phyloP scores from a whole-genome alignment of 345 rosid species.

The Geranium rotundifolium region DNA sequence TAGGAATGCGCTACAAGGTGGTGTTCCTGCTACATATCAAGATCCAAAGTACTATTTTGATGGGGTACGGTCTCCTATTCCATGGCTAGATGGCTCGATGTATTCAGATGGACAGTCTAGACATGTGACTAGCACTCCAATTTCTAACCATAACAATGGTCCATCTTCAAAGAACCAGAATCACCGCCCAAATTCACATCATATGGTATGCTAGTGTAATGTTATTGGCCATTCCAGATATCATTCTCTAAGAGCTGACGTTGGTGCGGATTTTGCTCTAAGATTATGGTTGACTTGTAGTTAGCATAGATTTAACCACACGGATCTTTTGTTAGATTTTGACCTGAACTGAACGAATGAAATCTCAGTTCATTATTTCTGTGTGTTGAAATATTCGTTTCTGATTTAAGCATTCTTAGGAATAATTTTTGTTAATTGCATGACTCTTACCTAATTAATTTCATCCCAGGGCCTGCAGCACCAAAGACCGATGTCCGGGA shows the following conservation, averaged over 20 bases:
- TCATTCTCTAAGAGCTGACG: background rate
- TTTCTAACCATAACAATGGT: slow-evolving; percentile 33
- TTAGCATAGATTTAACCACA: too few species aligned
- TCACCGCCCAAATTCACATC: slow-evolving; percentile 50
- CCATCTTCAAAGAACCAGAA: slow-evolving; percentile 52
- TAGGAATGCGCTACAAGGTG: slow-evolving; percentile 37
- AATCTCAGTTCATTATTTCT: too few species aligned
- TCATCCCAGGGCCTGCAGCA: slow-evolving; percentile 43
- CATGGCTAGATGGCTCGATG: slow-evolving; percentile 39
- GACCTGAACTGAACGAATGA: too few species aligned
- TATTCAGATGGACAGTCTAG: slow-evolving; percentile 48
- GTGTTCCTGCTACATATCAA: slow-evolving; percentile 47
- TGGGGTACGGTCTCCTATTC: slow-evolving; percentile 32
- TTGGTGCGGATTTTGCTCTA: background rate
- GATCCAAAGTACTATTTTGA: slow-evolving; percentile 53
- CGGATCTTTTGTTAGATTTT: too few species aligned
- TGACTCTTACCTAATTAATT: background rate
- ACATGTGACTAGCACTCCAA: slow-evolving; percentile 30
- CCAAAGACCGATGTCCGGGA: slow-evolving; percentile 36
- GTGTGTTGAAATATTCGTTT: background rate
- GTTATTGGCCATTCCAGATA: background rate
- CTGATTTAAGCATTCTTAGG: too few species aligned
- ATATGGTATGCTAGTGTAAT: slow-evolving; percentile 26
- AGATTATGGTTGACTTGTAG: too few species aligned
- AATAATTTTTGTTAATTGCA: background rate